Evolutionary conservation across 768 basidiomycete genomes (phyloP).

Genomic region (Lentinula raphanica): DNA sequence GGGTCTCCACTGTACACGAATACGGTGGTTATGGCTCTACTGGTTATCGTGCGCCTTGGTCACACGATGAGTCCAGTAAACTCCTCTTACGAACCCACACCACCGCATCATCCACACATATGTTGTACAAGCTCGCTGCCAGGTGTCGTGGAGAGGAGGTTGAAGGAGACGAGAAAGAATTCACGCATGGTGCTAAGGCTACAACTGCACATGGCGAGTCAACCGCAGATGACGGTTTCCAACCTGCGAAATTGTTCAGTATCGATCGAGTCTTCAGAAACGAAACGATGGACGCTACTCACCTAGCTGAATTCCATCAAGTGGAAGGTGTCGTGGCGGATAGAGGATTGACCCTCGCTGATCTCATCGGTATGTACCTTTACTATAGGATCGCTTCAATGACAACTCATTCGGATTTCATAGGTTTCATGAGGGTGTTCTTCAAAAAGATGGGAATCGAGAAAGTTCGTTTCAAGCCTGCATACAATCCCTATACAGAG

Average conservation of each 20-base stretch:
- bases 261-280: slow-evolving; percentile 99
- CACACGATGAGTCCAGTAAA: slow-evolving; percentile 84
- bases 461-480: slow-evolving; percentile 94
- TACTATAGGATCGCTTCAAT: not conserved
- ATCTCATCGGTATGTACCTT: slow-evolving; percentile 76
- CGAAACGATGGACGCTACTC: slow-evolving; percentile 97
- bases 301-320: slow-evolving; percentile 98
- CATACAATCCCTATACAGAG: slow-evolving; percentile 98
- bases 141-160: slow-evolving; percentile 60
- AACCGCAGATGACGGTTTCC: slow-evolving; percentile 63
- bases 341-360: slow-evolving; percentile 84
- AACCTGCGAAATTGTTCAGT: slow-evolving; percentile 90
- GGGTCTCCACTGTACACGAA: slow-evolving; percentile 79
- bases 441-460: slow-evolving; percentile 97
- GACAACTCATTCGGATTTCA: not conserved
- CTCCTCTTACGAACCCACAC: slow-evolving; percentile 95
- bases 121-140: slow-evolving; percentile 92
- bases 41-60: slow-evolving; percentile 98
- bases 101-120: slow-evolving; percentile 87
- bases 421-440: slow-evolving; percentile 98
- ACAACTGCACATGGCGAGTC: slow-evolving; percentile 21
- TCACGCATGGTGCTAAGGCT: slow-evolving; percentile 31
- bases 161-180: slow-evolving; percentile 37
- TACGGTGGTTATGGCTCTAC: slow-evolving; percentile 86
- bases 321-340: slow-evolving; percentile 99